phyloP scores from a whole-genome alignment of 192 early-diverging fungal species.

The Backusella liffmaniae region DNA sequence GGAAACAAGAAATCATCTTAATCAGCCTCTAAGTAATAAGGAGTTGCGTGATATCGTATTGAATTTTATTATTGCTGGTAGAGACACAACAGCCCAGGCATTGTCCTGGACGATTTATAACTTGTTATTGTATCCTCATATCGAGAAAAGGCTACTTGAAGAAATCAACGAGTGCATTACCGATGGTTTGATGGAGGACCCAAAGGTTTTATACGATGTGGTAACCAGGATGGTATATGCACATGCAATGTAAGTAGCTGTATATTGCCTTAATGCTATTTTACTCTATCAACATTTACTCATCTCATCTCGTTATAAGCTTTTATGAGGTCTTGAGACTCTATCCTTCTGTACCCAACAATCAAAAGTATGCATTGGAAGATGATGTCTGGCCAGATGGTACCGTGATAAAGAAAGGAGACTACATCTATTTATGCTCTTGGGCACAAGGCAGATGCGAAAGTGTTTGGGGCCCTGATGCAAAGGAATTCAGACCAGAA shows the following conservation, averaged over 20 bases:
- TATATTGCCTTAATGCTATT: not conserved
- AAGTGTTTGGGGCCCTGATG: constrained; percentile 39
- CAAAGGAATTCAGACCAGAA: constrained; percentile 40
- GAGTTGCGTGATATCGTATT: constrained; percentile 28
- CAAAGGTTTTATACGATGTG: constrained; percentile 21
- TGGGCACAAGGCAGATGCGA: constrained; percentile 38
- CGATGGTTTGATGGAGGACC: constrained; percentile 18
- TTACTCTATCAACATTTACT: not conserved
- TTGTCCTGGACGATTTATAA: constrained; percentile 50
- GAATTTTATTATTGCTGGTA: constrained; percentile 30
- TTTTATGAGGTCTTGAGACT: constrained; percentile 37
- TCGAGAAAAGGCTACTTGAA: constrained; percentile 39
- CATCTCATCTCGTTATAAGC: not conserved
- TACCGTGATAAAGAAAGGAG: constrained; percentile 40
- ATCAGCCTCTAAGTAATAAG: constrained; percentile 4
- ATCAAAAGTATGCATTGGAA: constrained; percentile 40
- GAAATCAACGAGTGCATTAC: constrained; percentile 28
- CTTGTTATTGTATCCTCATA: constrained; percentile 34
- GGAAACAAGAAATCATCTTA: constrained; percentile 11
- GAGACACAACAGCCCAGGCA: constrained; percentile 46
- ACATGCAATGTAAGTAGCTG: constrained; percentile 27
- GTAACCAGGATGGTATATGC: constrained; percentile 35
- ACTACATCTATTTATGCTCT: constrained; percentile 35
- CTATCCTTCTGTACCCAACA: constrained; percentile 41
- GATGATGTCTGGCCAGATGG: constrained; percentile 49